A percentile compares a stretch with the other conserved stretches of the same genome.
phyloP scores from a whole-genome alignment of 805 yeast species.

The Metschnikowia kunwiensis region DNA sequence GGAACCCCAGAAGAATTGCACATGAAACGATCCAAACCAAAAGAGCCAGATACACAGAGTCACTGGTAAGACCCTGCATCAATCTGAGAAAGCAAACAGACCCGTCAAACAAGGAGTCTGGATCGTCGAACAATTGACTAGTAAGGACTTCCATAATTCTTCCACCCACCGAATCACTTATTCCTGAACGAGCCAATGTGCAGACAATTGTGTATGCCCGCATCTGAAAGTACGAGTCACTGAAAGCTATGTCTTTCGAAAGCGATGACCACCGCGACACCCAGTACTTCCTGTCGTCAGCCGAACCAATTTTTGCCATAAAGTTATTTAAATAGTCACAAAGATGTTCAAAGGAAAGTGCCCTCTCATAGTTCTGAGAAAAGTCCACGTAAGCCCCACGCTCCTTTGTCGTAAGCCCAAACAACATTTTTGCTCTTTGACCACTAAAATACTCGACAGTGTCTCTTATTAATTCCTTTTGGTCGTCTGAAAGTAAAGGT shows the following conservation, averaged over 20 bases:
- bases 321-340: constrained; percentile 54
- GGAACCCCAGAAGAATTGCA: constrained; percentile 10
- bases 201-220: constrained; percentile 71
- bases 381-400: constrained; percentile 35
- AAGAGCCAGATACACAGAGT: constrained; percentile 45
- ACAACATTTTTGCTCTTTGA: constrained; percentile 65
- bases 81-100: constrained; percentile 47
- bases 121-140: constrained; percentile 13
- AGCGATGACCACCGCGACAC: constrained; percentile 62
- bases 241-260: constrained; percentile 61
- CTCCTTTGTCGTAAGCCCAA: constrained; percentile 58
- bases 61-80: constrained; percentile 45
- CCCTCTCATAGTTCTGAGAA: constrained; percentile 37
- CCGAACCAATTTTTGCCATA: constrained; percentile 46
- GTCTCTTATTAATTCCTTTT: constrained; percentile 42
- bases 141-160: constrained; percentile 28
- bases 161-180: constrained; percentile 51
- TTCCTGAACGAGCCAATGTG: constrained; percentile 59
- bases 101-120: constrained; percentile 36
- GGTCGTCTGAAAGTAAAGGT: constrained; percentile 43
- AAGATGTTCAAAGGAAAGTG: constrained; percentile 53
- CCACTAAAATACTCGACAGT: constrained; percentile 50
- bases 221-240: constrained; percentile 57
- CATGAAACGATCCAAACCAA: constrained; percentile 44
- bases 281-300: constrained; percentile 52